Conservation (phyloP, 352 stramenopile genomes). For the Globisporangium alternatum region DNA sequence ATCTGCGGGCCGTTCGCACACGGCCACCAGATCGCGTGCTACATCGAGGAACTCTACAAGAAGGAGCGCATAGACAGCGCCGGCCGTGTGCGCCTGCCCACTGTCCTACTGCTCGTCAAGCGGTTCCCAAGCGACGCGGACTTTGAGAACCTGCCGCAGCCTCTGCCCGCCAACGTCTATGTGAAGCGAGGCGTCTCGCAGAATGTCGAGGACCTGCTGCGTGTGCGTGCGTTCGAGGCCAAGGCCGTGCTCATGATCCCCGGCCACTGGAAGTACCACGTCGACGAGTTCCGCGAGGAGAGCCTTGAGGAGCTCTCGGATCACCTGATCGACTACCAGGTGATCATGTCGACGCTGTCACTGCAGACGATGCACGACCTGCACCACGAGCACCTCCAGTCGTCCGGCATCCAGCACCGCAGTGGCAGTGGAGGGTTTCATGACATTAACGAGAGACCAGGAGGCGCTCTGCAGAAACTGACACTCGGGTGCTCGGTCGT, state of each 20-base stretch:
- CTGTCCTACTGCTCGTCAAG: conserved; percentile 43
- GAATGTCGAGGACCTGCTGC: conserved; percentile 52
- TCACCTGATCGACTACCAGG: conserved; percentile 60
- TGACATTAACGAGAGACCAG: background rate
- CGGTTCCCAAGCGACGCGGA: conserved; percentile 28
- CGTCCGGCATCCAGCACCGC: background rate
- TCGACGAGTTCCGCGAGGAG: conserved; percentile 34
- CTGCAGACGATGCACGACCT: conserved; percentile 38
- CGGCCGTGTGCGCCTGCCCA: conserved; percentile 12
- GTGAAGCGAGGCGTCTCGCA: conserved; percentile 41
- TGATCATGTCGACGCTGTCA: conserved; percentile 62
- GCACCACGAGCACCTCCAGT: conserved; percentile 30
- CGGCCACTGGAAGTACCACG: conserved; percentile 39
- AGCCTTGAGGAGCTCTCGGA: conserved; percentile 33
- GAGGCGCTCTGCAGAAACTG: background rate
- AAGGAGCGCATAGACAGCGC: conserved; percentile 18
- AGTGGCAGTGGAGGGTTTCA: background rate
- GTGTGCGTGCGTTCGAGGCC: conserved; percentile 39
- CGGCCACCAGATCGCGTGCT: conserved; percentile 34
- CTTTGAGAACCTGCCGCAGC: conserved; percentile 23
- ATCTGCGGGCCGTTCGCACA: conserved; percentile 46
- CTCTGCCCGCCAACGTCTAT: conserved; percentile 41
- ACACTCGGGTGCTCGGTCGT: conserved; percentile 45
- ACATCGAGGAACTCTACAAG: conserved; percentile 40
- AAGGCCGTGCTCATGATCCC: conserved; percentile 50